Conservation (phyloP, 805 yeast species). For the Kurtzmaniella cleridarum region DNA sequence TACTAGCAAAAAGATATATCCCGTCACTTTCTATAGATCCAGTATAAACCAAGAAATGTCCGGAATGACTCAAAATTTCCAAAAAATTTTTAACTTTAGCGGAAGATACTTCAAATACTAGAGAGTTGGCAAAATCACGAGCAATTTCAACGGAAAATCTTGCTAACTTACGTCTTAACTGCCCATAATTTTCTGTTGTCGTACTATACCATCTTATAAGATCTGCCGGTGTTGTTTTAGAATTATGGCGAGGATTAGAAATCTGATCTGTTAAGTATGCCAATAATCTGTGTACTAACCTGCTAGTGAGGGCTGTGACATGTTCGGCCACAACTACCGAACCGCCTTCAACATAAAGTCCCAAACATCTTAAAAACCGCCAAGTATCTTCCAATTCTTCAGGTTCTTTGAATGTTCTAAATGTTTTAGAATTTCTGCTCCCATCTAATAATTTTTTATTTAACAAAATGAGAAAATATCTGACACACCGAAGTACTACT, state of each 20-base stretch:
- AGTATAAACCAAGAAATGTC: slow-evolving; percentile 74
- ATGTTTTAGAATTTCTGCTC: slow-evolving; percentile 54
- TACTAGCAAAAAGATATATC: slow-evolving; percentile 73
- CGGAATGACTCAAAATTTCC: slow-evolving; percentile 53
- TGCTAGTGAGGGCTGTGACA: slow-evolving; percentile 58
- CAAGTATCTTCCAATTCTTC: slow-evolving; percentile 84
- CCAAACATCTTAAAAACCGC: slow-evolving; percentile 70
- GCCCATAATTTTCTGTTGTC: slow-evolving; percentile 66
- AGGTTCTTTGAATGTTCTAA: slow-evolving; percentile 84
- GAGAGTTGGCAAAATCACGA: slow-evolving; percentile 68
- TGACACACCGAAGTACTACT: slow-evolving; percentile 67
- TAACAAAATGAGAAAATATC: slow-evolving; percentile 63
- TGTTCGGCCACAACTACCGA: slow-evolving; percentile 77
- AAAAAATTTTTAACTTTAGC: slow-evolving; percentile 44
- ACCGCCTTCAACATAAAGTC: slow-evolving; percentile 74
- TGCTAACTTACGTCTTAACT: slow-evolving; percentile 70
- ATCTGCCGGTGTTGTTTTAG: slow-evolving; percentile 28
- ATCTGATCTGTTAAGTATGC: slow-evolving; percentile 70
- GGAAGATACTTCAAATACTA: slow-evolving; percentile 47
- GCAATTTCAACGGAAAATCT: slow-evolving; percentile 69
- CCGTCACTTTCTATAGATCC: slow-evolving; percentile 71
- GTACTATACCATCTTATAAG: slow-evolving; percentile 60
- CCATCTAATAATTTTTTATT: slow-evolving; percentile 77
- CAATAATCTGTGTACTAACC: slow-evolving; percentile 62
- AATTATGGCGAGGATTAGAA: slow-evolving; percentile 48